Base-by-base conservation (phyloP, 1,139 yeast species). In the Williopsis jadinii region DNA sequence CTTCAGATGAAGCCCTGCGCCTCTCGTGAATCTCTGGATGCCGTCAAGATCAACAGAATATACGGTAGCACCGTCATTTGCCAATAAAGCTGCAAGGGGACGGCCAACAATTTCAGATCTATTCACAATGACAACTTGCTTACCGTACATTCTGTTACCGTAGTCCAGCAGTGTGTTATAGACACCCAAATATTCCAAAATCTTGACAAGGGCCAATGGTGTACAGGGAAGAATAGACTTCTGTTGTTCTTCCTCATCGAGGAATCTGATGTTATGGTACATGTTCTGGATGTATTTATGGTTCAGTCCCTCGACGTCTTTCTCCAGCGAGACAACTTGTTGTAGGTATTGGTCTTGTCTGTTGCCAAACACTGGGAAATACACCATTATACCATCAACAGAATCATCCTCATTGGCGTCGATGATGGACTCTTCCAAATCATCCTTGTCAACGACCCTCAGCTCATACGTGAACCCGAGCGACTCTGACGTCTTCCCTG, bases 31-130 rank as follows among this genome's bases (percentile, higher is more conserved):
- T 59, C 81, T 80, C 62, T 92, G 97, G 47, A 87, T 80, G 48
- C 88, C 86, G 54, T 84, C 80, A 39, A 92, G 68, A 59, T 92
- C 98, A 5, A 81, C 90, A 1, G 97, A 88, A 61, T 84, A 92
- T 2, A 92, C 98, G 1, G 83, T 84, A 26, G 98, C 98, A 48
- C 98, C 98, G 58, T 92, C 98, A 55, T 92, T 92, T 26, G 98
- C 98, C 51, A 94, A 68, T 34, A 92, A 66, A 0, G 98, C 97
- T 29, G 98, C 98, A 48, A 92, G 69, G 1, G 98, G 98, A 52
- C 98, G 78, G 8, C 98, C 98, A 15, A 92, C 98, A 54, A 92
- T 90, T 63, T 92, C 98, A 10, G 95, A 84, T 55, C 98, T 74
- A 66, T 92, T 92, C 39, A 92, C 92, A 39, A 92, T 80, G 41